phyloP scores from a whole-genome alignment of 2,329 filamentous ascomycete genomes.

The Fusarium sp. region DNA sequence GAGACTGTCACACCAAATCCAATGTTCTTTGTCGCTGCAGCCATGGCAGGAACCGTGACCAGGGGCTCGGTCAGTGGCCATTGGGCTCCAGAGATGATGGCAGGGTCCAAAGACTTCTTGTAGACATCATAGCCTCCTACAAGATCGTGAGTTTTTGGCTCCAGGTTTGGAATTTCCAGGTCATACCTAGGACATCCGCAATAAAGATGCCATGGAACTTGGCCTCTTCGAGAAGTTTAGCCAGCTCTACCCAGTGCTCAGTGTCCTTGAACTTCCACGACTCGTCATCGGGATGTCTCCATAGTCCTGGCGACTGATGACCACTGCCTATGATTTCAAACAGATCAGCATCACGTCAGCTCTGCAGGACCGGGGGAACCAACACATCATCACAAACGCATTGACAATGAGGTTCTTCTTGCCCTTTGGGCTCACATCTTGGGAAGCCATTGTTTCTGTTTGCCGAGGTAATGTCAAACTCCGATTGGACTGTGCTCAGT shows the following conservation, averaged over 20 bases:
- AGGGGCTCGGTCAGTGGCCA: conserved; percentile 79
- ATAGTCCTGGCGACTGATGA: conserved; percentile 60
- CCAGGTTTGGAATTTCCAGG: accelerated
- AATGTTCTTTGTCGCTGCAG: conserved; percentile 74
- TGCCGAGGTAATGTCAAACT: neutral
- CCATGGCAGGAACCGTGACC: conserved; percentile 75
- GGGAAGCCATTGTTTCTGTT: conserved; percentile 28
- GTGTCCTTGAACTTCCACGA: conserved; percentile 71
- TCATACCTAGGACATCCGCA: conserved; percentile 69
- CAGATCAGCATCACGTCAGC: conserved; percentile 14
- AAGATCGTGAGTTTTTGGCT: neutral
- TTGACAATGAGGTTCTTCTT: conserved; percentile 58
- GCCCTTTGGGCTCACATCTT: conserved; percentile 16
- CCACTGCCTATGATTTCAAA: conserved; percentile 48
- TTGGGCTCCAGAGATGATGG: conserved; percentile 72
- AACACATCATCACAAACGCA: conserved; percentile 57
- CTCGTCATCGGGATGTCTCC: conserved; percentile 73
- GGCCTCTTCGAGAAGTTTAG: conserved; percentile 68
- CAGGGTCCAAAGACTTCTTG: conserved; percentile 69
- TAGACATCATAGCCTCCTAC: conserved; percentile 77
- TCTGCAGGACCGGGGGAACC: neutral
- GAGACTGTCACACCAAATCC: conserved; percentile 77
- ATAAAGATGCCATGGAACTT: conserved; percentile 77
- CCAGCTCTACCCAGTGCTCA: conserved; percentile 70
- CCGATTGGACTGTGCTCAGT: conserved; percentile 6